Evolutionary conservation across 2,329 filamentous ascomycete genomes (phyloP), one percentile per base, ranked within the genome.

Genomic region (Aspergillus floridensis): DNA sequence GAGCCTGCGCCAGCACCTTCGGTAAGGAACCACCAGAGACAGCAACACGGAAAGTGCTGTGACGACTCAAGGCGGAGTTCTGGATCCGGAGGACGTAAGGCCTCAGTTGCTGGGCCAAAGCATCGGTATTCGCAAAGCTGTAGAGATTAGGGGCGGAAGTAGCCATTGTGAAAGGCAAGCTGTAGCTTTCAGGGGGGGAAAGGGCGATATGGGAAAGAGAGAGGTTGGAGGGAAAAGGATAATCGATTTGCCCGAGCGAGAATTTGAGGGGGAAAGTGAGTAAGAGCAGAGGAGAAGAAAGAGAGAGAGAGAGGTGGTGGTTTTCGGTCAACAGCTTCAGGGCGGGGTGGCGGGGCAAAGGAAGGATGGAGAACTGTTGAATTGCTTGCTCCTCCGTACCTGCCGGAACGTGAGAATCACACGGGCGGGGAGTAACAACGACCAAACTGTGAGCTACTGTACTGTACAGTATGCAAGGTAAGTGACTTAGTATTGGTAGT

Each of bases 11-110:
- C 47, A 99, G 88, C 14, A 88, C 91, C 72, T 92, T 89, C 59
- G 95, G 95, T 49, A 99, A 86, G 16, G 93, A 97, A 68, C 95
- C 95, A 67, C 95, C 95, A 0, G 93, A 98, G 56, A 98, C 90
- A 66, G 88, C 95, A 61, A 99, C 82, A 77, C 96, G 93, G 84
- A 99, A 98, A 73, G 83, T 84, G 64, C 85, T 83, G 77, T 98
- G 95, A 63, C 93, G 90, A 66, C 82, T 80, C 64, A 98, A 79
- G 60, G 92, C 92, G 61, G 88, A 84, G 71, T 88, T 88, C 78
- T 99, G 93, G 70, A 85, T 87, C 69, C 90, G 85, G 68, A 97
- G 83, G 69, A 98, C 82, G 78, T 96, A 97, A 68, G 86, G 80
- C 72, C 93, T 89, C 68, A 99, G 86, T 65, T 88, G 88, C 38